Base-by-base conservation (phyloP, 225 moss, liverwort and hornwort genomes). In the Rhytidiadelphus loreus region DNA sequence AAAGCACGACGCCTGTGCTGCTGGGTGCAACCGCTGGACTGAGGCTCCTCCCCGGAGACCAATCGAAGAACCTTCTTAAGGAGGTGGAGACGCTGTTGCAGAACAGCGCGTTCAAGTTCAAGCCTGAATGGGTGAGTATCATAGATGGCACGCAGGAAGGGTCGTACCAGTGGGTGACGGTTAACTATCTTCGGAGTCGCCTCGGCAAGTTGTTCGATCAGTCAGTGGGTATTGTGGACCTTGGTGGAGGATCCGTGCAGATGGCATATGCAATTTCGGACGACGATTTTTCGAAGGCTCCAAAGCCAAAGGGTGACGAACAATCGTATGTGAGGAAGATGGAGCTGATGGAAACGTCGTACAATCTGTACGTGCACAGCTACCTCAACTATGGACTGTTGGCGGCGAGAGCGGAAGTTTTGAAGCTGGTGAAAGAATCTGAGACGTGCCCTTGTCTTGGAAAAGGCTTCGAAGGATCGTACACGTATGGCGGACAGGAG, bases 1-100 rank as follows among this genome's bases (percentile, higher is more conserved):
- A 91, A 56, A 87, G 92, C 61, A 92, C 95, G 70, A 98, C 98
- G 68, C 97, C 98, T 88, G 98, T 98, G 70, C 93, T 94, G 32
- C 95, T 98, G 59, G 98, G 98, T 90, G 98, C 98, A 69, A 98
- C 98, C 20, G 98, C 98, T 46, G 98, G 98, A 86, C 93, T 98
- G 88, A 94, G 98, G 88, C 80, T 96, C 68, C 92, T 98, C 70
- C 92, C 92, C n/a, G 97, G 95, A 80, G 93, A 97, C 79, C 93
- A 94, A 88, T 81, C 98, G 52, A 83, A 88, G 30, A 80, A 97
- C 69, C 91, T 98, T 75, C 84, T 98, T 57, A 86, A 91, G 65
- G 88, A 96, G 90, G 97, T 98, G 85, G 91, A 91, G 44, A 87
- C 69, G 37, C 76, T 95, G 80, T 86, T 98, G 77, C 90, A 92